A percentile compares a stretch with the other conserved stretches of the same genome.
Evolutionary conservation across 768 basidiomycete genomes (phyloP).

Genomic region (Termitomyces sp.): DNA sequence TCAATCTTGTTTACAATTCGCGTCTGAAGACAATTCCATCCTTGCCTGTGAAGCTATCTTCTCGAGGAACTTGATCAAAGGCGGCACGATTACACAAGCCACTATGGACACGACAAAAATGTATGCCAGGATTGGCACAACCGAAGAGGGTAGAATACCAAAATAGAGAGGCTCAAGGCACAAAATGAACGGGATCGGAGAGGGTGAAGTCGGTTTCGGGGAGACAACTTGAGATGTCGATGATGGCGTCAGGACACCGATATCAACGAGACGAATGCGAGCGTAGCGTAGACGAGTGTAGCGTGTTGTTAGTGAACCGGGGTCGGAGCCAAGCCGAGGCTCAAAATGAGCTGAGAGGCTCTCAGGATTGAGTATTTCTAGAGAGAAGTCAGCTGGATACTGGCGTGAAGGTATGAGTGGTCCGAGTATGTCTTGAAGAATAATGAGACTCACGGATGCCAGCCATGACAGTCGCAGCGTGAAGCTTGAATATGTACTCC

Average conservation of each 20-base stretch:
- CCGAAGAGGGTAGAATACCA: conserved; percentile 53
- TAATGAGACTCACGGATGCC: conserved; percentile 38
- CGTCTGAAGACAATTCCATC: conserved; percentile 13
- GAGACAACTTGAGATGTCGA: conserved; percentile 4
- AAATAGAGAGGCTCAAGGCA: conserved; percentile 54
- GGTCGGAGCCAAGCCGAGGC: neutral
- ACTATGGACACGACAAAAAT: conserved; percentile 23
- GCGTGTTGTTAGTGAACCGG: neutral
- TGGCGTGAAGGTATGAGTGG: conserved; percentile 12
- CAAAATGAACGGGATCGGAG: conserved; percentile 44
- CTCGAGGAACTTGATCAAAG: conserved; percentile 20
- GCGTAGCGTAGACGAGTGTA: conserved; percentile 46
- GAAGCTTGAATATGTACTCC: conserved; percentile 38
- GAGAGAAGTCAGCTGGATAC: conserved; percentile 40
- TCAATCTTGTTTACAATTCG: conserved; percentile 6
- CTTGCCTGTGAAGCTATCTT: conserved; percentile 19
- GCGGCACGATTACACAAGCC: conserved; percentile 18
- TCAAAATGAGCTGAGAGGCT: conserved; percentile 17
- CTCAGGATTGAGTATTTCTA: conserved; percentile 32
- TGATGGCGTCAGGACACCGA: conserved; percentile 44
- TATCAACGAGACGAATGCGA: conserved; percentile 48
- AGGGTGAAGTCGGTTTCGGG: conserved; percentile 13
- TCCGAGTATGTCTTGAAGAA: neutral
- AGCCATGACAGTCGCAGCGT: conserved; percentile 53
- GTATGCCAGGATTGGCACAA: conserved; percentile 30